Evolutionary conservation across 2,329 filamentous ascomycete species (phyloP).

Genomic region (Botrytis elliptica): DNA sequence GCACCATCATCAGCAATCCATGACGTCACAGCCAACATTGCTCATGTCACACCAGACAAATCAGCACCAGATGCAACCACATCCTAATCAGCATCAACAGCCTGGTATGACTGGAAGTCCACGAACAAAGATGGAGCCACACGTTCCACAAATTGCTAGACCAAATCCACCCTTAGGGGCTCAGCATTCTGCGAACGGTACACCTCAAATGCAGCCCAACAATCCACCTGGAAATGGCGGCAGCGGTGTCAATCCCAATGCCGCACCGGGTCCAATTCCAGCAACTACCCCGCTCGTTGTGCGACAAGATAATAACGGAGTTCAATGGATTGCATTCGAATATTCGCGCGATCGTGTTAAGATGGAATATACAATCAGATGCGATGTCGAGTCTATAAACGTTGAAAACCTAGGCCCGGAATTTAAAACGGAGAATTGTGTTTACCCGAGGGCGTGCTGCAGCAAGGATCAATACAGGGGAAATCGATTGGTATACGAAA

Average conservation of each 20-base stretch:
- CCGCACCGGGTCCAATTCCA: constrained; percentile 92
- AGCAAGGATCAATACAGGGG: constrained; percentile 94
- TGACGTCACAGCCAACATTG: constrained; percentile 64
- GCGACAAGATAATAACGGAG: constrained; percentile 90
- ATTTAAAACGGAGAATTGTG: constrained; percentile 98
- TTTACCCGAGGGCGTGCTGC: constrained; percentile 93
- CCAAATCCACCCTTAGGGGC: constrained; percentile 51
- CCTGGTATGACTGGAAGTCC: constrained; percentile 62
- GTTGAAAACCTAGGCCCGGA: constrained; percentile 80
- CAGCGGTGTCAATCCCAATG: constrained; percentile 74
- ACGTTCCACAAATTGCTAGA: constrained; percentile 62
- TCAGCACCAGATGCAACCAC: constrained; percentile 61
- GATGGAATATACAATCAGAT: constrained; percentile 99
- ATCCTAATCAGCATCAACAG: constrained; percentile 52
- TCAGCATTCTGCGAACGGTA: constrained; percentile 42
- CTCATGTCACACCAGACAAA: constrained; percentile 61
- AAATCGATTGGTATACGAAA: constrained; percentile 94
- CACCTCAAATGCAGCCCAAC: constrained; percentile 46
- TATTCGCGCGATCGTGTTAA: constrained; percentile 96
- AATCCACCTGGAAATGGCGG: constrained; percentile 44
- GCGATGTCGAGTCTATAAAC: constrained; percentile 94
- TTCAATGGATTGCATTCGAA: constrained; percentile 98
- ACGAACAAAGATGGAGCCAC: constrained; percentile 61
- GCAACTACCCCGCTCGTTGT: constrained; percentile 94
- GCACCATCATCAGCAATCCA: constrained; percentile 50